These are phyloP conservation scores for Astragalus membranaceus DNA, from an alignment of 306 rosid genomes.

Conservation along the genomic window DNA sequence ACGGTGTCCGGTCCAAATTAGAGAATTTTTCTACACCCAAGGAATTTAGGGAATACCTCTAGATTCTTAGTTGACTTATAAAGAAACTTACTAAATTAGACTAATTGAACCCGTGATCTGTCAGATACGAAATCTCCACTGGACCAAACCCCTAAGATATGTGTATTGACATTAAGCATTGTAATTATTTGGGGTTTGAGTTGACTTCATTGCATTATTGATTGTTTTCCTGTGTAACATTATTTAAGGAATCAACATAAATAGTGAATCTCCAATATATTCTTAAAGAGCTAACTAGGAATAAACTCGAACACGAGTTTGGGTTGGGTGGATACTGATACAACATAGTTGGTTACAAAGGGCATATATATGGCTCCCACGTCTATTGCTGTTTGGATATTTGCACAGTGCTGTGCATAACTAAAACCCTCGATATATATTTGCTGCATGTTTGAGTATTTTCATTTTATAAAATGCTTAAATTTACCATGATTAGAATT, in stretches of 20 bases:
- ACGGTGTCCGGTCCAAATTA: too few relatives aligned
- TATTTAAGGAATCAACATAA: not conserved
- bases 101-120: too few relatives aligned
- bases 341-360: not conserved
- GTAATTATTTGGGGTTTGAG: too few relatives aligned
- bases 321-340: not conserved
- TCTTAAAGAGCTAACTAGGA: not conserved
- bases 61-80: too few relatives aligned
- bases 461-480: too few relatives aligned
- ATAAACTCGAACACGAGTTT: not conserved
- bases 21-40: too few relatives aligned
- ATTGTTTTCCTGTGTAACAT: conserved; percentile 2
- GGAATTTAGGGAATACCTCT: too few relatives aligned
- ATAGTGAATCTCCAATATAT: conserved; percentile 7
- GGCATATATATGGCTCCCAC: not conserved
- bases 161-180: too few relatives aligned
- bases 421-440: not conserved
- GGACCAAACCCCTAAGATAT: too few relatives aligned
- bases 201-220: conserved; percentile 25
- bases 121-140: too few relatives aligned
- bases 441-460: not conserved
- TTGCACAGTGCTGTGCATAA: not conserved
- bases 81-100: too few relatives aligned
- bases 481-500: not conserved
- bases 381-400: not conserved